Evolutionary conservation across 768 basidiomycete species (phyloP), one percentile per base, ranked within the genome.

Genomic region (Solioccasus polychromus): DNA sequence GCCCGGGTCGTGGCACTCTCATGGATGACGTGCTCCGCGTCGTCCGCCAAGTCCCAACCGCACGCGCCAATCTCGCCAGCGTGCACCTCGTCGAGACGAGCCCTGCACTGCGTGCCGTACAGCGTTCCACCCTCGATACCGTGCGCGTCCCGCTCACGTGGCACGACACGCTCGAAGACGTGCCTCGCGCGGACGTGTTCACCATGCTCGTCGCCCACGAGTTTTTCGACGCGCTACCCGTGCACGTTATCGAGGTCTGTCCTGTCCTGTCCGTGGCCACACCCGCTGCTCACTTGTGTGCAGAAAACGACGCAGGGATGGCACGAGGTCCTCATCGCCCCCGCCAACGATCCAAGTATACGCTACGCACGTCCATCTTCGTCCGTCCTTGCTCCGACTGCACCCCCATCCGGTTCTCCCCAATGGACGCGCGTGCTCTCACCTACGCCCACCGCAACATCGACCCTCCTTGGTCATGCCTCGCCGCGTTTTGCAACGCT

Each of bases 181-280:
- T 99, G 1, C 66, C 75, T 0, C 67, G 71, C 48, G 55, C 72
- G 15, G 68, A 71, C 9, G 61, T 65, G 39, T 97, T 83, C 64
- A 93, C 92, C 0, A 82, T 96, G 72, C 64, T 96, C 19, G 70
- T 97, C 14, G 96, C 96, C 0, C 94, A 99, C 65, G 96, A 98
- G 60, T 95, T 98, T 68, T 98, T 99, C 51, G 96, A 98, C 62
- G 94, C 94, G 0, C 73, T 99, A 35, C 95, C 96, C 0, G 83
- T 97, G 37, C 90, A 96, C 64, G 71, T 93, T 29, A 70, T 98
- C 29, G 83, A 95, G 73, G 93, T 92, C 52, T 10, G 73, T 61
- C 23, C 2, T 4, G 7, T 12, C 28, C 4, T 8, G 17, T n/a
- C 5, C 7, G 1, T 3, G 1, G 2, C 8, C 5, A 3, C 8